Conservation (phyloP, 345 rosid genomes). For the Camelina neglecta region DNA sequence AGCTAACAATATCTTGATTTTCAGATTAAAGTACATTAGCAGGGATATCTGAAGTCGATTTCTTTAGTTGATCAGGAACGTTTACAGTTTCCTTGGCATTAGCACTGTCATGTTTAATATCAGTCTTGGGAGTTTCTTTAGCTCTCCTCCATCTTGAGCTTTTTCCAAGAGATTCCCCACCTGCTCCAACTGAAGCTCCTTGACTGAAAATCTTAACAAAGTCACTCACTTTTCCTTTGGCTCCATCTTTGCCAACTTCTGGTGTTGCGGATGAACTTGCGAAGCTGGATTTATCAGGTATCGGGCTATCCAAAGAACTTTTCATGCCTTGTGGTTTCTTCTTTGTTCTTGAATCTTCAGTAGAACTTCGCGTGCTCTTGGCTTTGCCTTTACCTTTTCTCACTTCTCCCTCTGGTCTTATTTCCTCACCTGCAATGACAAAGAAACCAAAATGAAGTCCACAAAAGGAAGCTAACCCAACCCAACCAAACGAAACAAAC, state of each 20-base stretch:
- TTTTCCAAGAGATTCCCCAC: conserved; percentile 44
- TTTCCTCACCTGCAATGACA: conserved; percentile 54
- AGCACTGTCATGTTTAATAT: conserved; percentile 19
- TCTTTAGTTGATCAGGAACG: conserved; percentile 30
- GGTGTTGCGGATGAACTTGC: conserved; percentile 39
- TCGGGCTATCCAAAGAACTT: conserved; percentile 33
- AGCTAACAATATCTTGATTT: conserved; percentile 1
- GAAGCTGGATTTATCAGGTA: conserved; percentile 43
- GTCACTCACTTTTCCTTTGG: conserved; percentile 73
- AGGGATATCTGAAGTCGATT: conserved; percentile 36
- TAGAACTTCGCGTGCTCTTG: conserved; percentile 42
- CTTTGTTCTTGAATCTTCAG: conserved; percentile 43
- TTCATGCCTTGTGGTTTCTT: conserved; percentile 50
- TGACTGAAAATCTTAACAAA: conserved; percentile 76
- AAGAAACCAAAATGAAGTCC: conserved; percentile 18
- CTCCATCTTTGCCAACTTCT: conserved; percentile 51
- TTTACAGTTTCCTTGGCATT: conserved; percentile 40
- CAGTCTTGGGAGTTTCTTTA: conserved; percentile 38
- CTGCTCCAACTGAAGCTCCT: conserved; percentile 53
- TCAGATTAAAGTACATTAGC: conserved; percentile 40
- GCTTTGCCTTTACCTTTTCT: conserved; percentile 50
- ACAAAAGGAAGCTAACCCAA: conserved; percentile 20
- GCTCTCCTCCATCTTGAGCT: conserved; percentile 52
- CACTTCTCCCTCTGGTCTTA: conserved; percentile 33
- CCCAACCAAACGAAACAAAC: conserved; percentile 23